Percentiles rank a stretch among this genome's conserved stretches.
Evolutionary conservation across 306 rosid genomes (phyloP).

Genomic region (Boehmeria nivea): DNA sequence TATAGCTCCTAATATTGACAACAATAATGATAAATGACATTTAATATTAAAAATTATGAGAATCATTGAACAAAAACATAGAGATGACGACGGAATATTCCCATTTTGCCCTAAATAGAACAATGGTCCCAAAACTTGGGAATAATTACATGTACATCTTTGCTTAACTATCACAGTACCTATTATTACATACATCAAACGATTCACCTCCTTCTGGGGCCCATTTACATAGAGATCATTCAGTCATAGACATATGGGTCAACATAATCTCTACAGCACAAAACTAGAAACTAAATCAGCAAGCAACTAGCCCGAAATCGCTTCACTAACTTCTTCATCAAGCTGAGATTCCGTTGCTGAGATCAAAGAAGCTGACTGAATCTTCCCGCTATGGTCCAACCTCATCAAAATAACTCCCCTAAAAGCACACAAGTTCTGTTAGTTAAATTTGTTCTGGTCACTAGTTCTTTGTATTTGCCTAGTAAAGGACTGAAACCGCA

Average conservation of each 20-base stretch:
- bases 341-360: slow-evolving; percentile 53
- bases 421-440: background rate
- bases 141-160: slow-evolving; percentile 1
- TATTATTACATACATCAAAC: background rate
- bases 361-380: slow-evolving; percentile 87
- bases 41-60: background rate
- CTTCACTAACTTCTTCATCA: slow-evolving; percentile 51
- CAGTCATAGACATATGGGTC: background rate
- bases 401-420: slow-evolving; percentile 98
- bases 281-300: background rate
- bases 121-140: slow-evolving; percentile 1
- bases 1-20: too few relatives aligned
- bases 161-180: background rate
- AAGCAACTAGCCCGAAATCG: slow-evolving; percentile 25
- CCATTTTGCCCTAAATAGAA: background rate
- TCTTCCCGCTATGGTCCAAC: slow-evolving; percentile 84
- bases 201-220: slow-evolving; percentile 2
- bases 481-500: too few relatives aligned
- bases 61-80: background rate
- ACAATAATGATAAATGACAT: too few relatives aligned
- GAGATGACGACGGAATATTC: background rate
- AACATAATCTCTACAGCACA: background rate
- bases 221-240: slow-evolving; percentile 7
- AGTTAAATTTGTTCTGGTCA: too few relatives aligned
- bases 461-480: too few relatives aligned